A percentile compares a stretch with the other conserved stretches of the same genome.
phyloP scores from a whole-genome alignment of 2,329 filamentous ascomycete species.

The Stachybotrys chlorohalonatus region DNA sequence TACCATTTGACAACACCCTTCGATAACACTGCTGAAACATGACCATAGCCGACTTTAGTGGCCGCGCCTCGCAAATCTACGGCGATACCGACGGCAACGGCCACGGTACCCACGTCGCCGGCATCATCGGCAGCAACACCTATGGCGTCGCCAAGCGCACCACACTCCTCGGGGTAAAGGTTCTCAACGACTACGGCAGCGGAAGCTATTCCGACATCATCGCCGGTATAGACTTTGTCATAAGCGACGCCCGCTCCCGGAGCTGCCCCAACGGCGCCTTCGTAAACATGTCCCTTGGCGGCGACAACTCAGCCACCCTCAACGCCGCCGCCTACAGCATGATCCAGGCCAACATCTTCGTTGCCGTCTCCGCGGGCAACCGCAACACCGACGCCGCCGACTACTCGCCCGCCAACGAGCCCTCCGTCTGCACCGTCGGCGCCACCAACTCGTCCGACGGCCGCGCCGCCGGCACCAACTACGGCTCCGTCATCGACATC shows the following conservation, averaged over 20 bases:
- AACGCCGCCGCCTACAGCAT: constrained; percentile 28
- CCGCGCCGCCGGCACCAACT: constrained; percentile 36
- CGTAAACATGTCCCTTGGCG: constrained; percentile 32
- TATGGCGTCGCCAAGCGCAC: constrained; percentile 26
- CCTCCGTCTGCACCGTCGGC: constrained; percentile 35
- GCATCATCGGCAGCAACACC: constrained; percentile 10
- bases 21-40: not conserved
- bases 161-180: constrained; percentile 29
- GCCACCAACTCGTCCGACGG: constrained; percentile 25
- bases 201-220: constrained; percentile 20
- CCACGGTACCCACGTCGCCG: constrained; percentile 23
- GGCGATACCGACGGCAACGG: constrained; percentile 13
- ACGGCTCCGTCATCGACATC: constrained; percentile 24
- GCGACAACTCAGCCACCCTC: constrained; percentile 16
- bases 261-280: constrained; percentile 20
- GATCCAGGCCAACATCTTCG: constrained; percentile 24
- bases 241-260: constrained; percentile 13
- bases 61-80: constrained; percentile 9
- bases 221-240: constrained; percentile 12
- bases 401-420: constrained; percentile 31
- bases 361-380: constrained; percentile 34
- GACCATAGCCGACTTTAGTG: constrained; percentile 8
- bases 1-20: not conserved
- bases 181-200: constrained; percentile 17
- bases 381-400: constrained; percentile 25